Evolutionary conservation across 1,284 basidiomycete species (phyloP).

Genomic region (Tilletia setariae): DNA sequence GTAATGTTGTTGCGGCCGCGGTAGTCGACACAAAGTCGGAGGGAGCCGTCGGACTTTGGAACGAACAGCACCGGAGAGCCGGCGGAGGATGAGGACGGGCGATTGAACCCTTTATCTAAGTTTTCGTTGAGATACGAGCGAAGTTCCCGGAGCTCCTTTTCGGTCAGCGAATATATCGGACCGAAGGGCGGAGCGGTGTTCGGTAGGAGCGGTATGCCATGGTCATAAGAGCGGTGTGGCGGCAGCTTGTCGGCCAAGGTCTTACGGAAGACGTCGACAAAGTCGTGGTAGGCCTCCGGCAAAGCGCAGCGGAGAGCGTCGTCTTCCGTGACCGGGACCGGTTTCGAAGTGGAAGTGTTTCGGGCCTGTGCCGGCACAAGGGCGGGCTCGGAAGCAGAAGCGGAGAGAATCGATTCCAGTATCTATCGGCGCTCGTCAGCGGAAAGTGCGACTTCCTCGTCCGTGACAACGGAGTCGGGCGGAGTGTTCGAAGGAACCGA

Average conservation of each 20-base stretch:
- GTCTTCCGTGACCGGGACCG: not conserved
- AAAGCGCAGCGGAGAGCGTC: not conserved
- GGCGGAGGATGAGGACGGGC: slow-evolving; percentile 13
- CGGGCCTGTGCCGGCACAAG: not conserved
- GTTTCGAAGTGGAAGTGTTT: not conserved
- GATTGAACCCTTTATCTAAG: slow-evolving; percentile 17
- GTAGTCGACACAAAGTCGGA: too few relatives aligned
- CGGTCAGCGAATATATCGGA: slow-evolving; percentile 15
- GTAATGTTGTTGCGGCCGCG: slow-evolving; percentile 58
- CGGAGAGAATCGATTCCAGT: not conserved
- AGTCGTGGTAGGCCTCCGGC: slow-evolving; percentile 11
- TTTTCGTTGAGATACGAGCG: slow-evolving; percentile 16
- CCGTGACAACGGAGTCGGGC: too few relatives aligned
- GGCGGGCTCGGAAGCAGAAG: not conserved
- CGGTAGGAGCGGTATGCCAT: not conserved
- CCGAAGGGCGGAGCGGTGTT: not conserved
- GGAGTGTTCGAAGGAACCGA: not conserved
- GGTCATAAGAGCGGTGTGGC: slow-evolving; percentile 2
- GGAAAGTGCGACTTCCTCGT: not conserved
- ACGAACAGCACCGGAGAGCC: too few relatives aligned
- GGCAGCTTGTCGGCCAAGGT: slow-evolving; percentile 8
- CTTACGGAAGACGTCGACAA: too few relatives aligned
- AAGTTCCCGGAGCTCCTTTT: slow-evolving; percentile 1
- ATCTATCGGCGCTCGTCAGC: not conserved
- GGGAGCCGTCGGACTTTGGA: too few relatives aligned